Evolutionary conservation across 305 asterid species (phyloP).

Genomic region (Fraxinus angustifolia): DNA sequence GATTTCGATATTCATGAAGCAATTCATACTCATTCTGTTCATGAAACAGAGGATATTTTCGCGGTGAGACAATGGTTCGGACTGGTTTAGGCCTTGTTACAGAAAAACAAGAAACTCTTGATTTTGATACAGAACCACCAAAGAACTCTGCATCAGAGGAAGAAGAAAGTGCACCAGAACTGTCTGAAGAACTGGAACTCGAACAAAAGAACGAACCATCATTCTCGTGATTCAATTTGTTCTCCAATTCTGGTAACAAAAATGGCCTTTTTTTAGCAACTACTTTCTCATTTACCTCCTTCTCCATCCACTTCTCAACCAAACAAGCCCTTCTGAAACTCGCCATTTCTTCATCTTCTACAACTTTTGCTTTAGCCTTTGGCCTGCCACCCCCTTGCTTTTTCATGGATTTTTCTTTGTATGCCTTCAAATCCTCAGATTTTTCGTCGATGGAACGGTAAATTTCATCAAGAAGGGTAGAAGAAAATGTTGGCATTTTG

Average conservation of each 20-base stretch:
- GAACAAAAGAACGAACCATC: slow-evolving; percentile 56
- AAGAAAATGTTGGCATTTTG: slow-evolving; percentile 58
- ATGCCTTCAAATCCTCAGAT: slow-evolving; percentile 19
- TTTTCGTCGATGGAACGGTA: slow-evolving; percentile 67
- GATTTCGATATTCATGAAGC: slow-evolving; percentile 24
- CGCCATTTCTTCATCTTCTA: slow-evolving; percentile 30
- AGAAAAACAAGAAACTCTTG: slow-evolving; percentile 38
- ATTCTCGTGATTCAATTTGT: slow-evolving; percentile 22
- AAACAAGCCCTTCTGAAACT: slow-evolving; percentile 35
- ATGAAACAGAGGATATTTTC: background rate
- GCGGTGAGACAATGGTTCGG: slow-evolving; percentile 23
- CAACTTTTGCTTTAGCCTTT: background rate
- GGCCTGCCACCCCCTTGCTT: slow-evolving; percentile 14
- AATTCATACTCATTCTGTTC: slow-evolving; percentile 11
- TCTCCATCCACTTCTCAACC: slow-evolving; percentile 50
- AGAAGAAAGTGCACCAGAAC: slow-evolving; percentile 52
- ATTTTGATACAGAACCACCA: slow-evolving; percentile 17
- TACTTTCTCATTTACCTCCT: slow-evolving; percentile 21
- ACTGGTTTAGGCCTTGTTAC: slow-evolving; percentile 33
- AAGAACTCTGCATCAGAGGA: slow-evolving; percentile 55
- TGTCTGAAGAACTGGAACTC: slow-evolving; percentile 55
- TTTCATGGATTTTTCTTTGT: slow-evolving; percentile 15
- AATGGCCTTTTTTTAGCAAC: background rate
- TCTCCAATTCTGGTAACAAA: slow-evolving; percentile 15
- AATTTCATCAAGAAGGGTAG: slow-evolving; percentile 76